Conservation (phyloP, 2,329 filamentous ascomycete species). For the Tolypocladium tropicale region DNA sequence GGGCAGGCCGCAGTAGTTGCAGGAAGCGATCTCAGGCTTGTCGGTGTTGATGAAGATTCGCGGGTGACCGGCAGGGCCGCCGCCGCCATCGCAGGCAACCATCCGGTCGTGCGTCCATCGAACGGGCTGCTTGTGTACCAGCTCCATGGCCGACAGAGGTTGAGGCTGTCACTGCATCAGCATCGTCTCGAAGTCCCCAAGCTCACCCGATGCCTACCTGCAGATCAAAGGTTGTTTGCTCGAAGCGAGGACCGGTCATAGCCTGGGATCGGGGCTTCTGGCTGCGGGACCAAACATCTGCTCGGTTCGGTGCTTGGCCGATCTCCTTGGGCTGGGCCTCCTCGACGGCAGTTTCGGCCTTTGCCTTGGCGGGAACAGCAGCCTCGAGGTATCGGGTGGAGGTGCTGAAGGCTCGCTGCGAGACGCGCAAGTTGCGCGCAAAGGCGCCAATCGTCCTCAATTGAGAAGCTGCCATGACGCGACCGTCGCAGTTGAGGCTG, state of each 20-base stretch:
- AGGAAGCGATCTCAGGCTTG: conserved; percentile 85
- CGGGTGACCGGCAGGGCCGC: conserved; percentile 82
- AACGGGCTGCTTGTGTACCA: conserved; percentile 94
- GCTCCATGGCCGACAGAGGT: conserved; percentile 80
- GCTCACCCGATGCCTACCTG: conserved; percentile 54
- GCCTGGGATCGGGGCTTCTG: conserved; percentile 72
- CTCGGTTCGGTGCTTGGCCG: conserved; percentile 79
- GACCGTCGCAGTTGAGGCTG: background rate
- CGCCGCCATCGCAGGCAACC: conserved; percentile 86
- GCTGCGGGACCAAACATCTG: conserved; percentile 71
- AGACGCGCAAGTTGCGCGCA: conserved; percentile 31
- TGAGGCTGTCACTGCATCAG: conserved; percentile 54
- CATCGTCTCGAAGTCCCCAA: background rate
- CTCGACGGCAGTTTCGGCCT: conserved; percentile 30
- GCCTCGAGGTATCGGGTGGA: conserved; percentile 38
- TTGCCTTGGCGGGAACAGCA: conserved; percentile 26
- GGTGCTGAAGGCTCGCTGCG: conserved; percentile 36
- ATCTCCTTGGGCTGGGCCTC: conserved; percentile 35
- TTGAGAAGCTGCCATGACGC: conserved; percentile 33
- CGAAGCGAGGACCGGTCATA: conserved; percentile 91
- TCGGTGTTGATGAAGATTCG: conserved; percentile 96
- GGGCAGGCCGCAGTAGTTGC: conserved; percentile 87
- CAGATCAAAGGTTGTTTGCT: conserved; percentile 87
- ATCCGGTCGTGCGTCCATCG: conserved; percentile 76
- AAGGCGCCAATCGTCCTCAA: conserved; percentile 34